Evolutionary conservation across 331 rosid species (phyloP).

Genomic region (Pyrus hybrid): DNA sequence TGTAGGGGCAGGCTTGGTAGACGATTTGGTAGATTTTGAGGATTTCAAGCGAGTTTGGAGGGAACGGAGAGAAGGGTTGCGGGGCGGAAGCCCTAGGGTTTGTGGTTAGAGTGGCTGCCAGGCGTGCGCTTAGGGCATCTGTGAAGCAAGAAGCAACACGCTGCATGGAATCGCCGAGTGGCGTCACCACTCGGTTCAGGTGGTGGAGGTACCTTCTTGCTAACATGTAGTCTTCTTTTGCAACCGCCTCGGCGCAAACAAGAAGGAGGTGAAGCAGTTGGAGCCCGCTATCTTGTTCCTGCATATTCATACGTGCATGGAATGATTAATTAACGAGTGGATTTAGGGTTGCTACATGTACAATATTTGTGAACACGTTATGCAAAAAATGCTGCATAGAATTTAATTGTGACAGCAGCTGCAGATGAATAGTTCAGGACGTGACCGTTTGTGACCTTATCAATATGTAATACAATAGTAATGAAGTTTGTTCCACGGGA

Average conservation of each 20-base stretch:
- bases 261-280: constrained; percentile 89
- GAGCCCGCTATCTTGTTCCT: constrained; percentile 93
- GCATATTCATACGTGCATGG: background rate
- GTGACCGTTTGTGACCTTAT: background rate
- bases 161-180: constrained; percentile 88
- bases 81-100: constrained; percentile 4
- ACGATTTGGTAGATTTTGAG: constrained; percentile 80
- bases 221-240: constrained; percentile 81
- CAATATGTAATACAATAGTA: too few species aligned
- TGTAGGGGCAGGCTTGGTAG: constrained; percentile 89
- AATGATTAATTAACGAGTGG: background rate
- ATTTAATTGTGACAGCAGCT: background rate
- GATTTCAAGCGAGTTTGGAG: constrained; percentile 62
- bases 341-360: too few species aligned
- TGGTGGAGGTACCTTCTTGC: constrained; percentile 77
- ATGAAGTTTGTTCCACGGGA: too few species aligned
- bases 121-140: constrained; percentile 65
- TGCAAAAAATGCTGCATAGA: background rate
- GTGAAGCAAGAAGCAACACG: constrained; percentile 84
- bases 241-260: constrained; percentile 88
- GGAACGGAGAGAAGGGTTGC: constrained; percentile 35
- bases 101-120: constrained; percentile 51
- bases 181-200: constrained; percentile 62
- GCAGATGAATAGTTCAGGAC: background rate
- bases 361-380: too few species aligned